A percentile compares a stretch with the other conserved stretches of the same genome.
These are phyloP conservation scores for Ilex asprella DNA, from an alignment of 257 asterid species.

Conservation along the genomic window DNA sequence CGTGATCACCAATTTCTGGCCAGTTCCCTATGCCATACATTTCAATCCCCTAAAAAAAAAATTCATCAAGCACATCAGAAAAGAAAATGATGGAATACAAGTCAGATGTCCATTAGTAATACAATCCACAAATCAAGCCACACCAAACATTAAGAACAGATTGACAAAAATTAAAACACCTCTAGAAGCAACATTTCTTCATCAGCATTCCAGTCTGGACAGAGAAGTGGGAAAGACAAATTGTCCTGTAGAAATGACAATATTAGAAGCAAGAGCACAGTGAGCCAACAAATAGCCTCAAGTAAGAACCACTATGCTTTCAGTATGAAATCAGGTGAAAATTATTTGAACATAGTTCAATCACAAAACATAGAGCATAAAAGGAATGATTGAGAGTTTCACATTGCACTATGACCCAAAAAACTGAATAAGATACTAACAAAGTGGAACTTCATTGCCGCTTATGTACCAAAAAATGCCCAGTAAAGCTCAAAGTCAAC, in stretches of 20 bases:
- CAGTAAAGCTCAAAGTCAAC: too few species aligned
- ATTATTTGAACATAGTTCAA: too few species aligned
- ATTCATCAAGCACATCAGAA: conserved; percentile 14
- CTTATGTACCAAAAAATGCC: too few species aligned
- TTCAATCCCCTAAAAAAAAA: conserved; percentile 55
- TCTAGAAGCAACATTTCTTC: conserved; percentile 87
- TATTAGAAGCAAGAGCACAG: conserved; percentile 18
- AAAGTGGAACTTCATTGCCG: too few species aligned
- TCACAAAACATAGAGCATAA: too few species aligned
- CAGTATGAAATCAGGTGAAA: too few species aligned
- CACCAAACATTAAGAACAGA: conserved; percentile 5
- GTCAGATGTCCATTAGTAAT: not conserved
- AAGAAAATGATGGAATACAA: not conserved
- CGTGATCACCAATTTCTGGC: conserved; percentile 92
- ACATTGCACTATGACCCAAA: too few species aligned
- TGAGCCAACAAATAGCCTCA: conserved; percentile 5
- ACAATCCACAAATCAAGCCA: conserved; percentile 8
- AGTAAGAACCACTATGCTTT: not conserved
- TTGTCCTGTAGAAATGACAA: conserved; percentile 43
- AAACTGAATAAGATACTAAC: too few species aligned
- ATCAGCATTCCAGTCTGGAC: conserved; percentile 90
- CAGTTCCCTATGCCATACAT: conserved; percentile 94
- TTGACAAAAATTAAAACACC: conserved; percentile 32
- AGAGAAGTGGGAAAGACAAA: conserved; percentile 66
- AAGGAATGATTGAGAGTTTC: too few species aligned